Evolutionary conservation across 2,329 filamentous ascomycete species (phyloP).

Genomic region (Stagonosporopsis tanaceti): DNA sequence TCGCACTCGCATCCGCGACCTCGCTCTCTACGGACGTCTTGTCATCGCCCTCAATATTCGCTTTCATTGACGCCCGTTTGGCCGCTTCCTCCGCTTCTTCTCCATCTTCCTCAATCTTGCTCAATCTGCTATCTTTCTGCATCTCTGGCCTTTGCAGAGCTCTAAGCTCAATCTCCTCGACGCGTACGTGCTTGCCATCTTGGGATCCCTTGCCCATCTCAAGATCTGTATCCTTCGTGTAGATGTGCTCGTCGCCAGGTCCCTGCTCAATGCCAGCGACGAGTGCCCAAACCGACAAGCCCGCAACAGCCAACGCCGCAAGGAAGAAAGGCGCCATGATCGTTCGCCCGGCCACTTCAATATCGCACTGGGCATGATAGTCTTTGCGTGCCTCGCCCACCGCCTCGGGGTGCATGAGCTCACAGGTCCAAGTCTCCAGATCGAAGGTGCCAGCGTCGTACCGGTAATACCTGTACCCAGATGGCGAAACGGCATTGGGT

Average conservation of each 20-base stretch:
- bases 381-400: slow-evolving; percentile 38
- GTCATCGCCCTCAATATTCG: not conserved
- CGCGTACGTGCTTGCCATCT: slow-evolving; percentile 5
- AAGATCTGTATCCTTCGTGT: slow-evolving; percentile 38
- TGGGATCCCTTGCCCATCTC: slow-evolving; percentile 43
- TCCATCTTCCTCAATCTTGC: slow-evolving; percentile 17
- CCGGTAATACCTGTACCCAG: slow-evolving; percentile 27
- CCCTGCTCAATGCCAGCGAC: slow-evolving; percentile 31
- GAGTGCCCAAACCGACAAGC: slow-evolving; percentile 33
- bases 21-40: not conserved
- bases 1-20: not conserved
- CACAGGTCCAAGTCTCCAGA: slow-evolving; percentile 48
- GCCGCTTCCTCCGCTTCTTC: slow-evolving; percentile 8
- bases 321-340: slow-evolving; percentile 44
- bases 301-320: slow-evolving; percentile 28
- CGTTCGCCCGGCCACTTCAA: slow-evolving; percentile 40
- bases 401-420: slow-evolving; percentile 33
- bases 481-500: slow-evolving; percentile 10
- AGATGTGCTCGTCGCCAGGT: slow-evolving; percentile 32
- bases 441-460: slow-evolving; percentile 48
- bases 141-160: slow-evolving; percentile 1
- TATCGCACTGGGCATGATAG: slow-evolving; percentile 38
- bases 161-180: slow-evolving; percentile 17
- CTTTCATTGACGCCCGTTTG: not conserved
- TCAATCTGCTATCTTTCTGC: slow-evolving; percentile 11